A percentile compares a stretch with the other conserved stretches of the same genome.
Conservation (phyloP, 345 rosid genomes). For the Erysimum cheiranthoides region DNA sequence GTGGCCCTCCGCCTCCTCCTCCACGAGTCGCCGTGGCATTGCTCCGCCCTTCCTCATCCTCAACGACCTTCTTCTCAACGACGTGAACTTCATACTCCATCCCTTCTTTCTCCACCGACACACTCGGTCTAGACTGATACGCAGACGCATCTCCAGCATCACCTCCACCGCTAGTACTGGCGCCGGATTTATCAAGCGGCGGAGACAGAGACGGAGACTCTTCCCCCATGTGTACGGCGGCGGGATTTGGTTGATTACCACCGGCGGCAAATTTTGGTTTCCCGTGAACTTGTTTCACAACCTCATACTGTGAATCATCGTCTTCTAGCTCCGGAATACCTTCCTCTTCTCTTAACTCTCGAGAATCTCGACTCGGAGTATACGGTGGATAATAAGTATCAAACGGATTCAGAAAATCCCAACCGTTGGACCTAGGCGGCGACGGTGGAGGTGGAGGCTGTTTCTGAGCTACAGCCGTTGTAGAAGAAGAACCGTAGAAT, state of each 20-base stretch:
- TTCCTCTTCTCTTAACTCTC: constrained; percentile 85
- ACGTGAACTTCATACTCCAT: constrained; percentile 76
- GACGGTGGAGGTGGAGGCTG: constrained; percentile 88
- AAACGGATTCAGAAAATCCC: constrained; percentile 84
- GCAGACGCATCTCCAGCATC: constrained; percentile 38
- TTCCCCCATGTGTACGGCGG: constrained; percentile 39
- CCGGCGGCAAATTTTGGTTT: constrained; percentile 50
- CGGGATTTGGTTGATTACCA: constrained; percentile 48
- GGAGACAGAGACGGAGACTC: constrained; percentile 36
- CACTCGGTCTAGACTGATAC: constrained; percentile 47
- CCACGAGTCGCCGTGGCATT: constrained; percentile 39
- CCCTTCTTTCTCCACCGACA: constrained; percentile 53
- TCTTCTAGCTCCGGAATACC: constrained; percentile 98
- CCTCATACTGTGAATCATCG: constrained; percentile 66
- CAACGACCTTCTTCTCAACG: constrained; percentile 85
- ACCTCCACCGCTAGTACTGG: constrained; percentile 37
- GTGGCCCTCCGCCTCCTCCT: constrained; percentile 49
- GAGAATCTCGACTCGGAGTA: constrained; percentile 71
- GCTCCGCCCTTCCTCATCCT: constrained; percentile 48
- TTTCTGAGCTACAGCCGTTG: constrained; percentile 50
- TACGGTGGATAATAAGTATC: constrained; percentile 59
- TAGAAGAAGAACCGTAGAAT: constrained; percentile 42
- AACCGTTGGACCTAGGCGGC: constrained; percentile 66
- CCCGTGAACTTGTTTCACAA: constrained; percentile 70
- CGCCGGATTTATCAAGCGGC: constrained; percentile 36